phyloP scores from a whole-genome alignment of 2,329 filamentous ascomycete genomes.

The Talaromyces pinophilus region DNA sequence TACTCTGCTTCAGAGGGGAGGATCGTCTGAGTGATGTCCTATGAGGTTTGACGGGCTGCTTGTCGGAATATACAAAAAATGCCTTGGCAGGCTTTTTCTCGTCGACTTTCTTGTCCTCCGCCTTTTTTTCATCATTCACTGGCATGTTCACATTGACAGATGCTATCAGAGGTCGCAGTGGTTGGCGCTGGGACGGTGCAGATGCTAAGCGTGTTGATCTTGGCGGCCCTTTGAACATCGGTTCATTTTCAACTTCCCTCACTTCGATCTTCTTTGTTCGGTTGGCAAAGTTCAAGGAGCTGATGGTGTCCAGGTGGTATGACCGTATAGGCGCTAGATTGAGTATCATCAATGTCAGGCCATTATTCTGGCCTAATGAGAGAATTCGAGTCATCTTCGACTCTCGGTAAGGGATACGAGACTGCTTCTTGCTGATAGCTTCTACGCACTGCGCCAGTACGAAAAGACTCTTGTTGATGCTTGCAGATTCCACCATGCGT shows the following conservation, averaged over 20 bases:
- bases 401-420: constrained; percentile 85
- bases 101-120: constrained; percentile 56
- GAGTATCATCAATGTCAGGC: constrained; percentile 93
- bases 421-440: constrained; percentile 75
- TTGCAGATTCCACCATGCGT: constrained; percentile 88
- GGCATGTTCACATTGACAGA: constrained; percentile 71
- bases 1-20: constrained; percentile 42
- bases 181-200: constrained; percentile 64
- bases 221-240: constrained; percentile 77
- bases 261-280: constrained; percentile 95
- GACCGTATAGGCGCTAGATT: constrained; percentile 89
- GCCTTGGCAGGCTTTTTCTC: constrained; percentile 74
- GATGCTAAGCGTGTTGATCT: constrained; percentile 52
- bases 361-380: constrained; percentile 89
- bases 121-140: constrained; percentile 55
- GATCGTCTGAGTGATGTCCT: constrained; percentile 50
- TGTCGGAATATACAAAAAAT: constrained; percentile 85
- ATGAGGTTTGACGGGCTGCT: constrained; percentile 44
- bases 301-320: constrained; percentile 91
- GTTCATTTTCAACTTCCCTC: constrained; percentile 91
- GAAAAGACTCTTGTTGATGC: constrained; percentile 96
- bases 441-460: constrained; percentile 94
- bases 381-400: constrained; percentile 97
- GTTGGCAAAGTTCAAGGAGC: constrained; percentile 91
- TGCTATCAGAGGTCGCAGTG: constrained; percentile 73